phyloP scores from a whole-genome alignment of 2,329 filamentous ascomycete species.

The Phaeosphaeria sp. region DNA sequence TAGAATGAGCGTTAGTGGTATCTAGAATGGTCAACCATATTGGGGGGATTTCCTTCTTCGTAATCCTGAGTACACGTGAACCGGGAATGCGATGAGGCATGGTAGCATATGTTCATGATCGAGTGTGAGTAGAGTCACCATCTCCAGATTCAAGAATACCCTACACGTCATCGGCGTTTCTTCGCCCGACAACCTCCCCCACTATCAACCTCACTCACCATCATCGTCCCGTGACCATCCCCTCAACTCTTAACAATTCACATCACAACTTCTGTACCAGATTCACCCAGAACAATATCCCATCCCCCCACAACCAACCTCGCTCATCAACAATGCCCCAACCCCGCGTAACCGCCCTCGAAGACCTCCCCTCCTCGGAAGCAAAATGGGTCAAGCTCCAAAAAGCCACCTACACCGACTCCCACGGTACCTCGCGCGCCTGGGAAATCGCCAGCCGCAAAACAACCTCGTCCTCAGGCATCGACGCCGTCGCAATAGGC shows the following conservation, averaged over 20 bases:
- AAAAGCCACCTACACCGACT: slow-evolving; percentile 63
- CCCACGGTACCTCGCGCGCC: slow-evolving; percentile 61
- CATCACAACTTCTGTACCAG: too few species aligned
- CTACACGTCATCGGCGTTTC: not conserved
- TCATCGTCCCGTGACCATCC: not conserved
- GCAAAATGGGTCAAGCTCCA: slow-evolving; percentile 43
- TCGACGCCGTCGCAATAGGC: slow-evolving; percentile 74
- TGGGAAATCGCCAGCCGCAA: slow-evolving; percentile 76
- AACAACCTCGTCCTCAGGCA: slow-evolving; percentile 61
- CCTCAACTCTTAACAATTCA: not conserved
- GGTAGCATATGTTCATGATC: too few species aligned
- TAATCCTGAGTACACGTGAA: not conserved
- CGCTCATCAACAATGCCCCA: slow-evolving; percentile 13
- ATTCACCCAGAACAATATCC: slow-evolving; percentile 10
- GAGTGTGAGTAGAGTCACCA: not conserved
- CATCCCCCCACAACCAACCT: slow-evolving; percentile 26
- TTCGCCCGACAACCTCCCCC: not conserved
- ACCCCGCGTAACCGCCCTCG: slow-evolving; percentile 27
- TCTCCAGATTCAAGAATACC: too few species aligned
- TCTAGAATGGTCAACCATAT: not conserved
- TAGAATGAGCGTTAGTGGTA: not conserved
- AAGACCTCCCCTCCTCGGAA: slow-evolving; percentile 27
- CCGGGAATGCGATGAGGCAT: too few species aligned
- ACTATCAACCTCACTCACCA: not conserved
- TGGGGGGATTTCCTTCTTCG: not conserved